phyloP scores from a whole-genome alignment of 768 basidiomycete genomes.

The Lentinula edodes region DNA sequence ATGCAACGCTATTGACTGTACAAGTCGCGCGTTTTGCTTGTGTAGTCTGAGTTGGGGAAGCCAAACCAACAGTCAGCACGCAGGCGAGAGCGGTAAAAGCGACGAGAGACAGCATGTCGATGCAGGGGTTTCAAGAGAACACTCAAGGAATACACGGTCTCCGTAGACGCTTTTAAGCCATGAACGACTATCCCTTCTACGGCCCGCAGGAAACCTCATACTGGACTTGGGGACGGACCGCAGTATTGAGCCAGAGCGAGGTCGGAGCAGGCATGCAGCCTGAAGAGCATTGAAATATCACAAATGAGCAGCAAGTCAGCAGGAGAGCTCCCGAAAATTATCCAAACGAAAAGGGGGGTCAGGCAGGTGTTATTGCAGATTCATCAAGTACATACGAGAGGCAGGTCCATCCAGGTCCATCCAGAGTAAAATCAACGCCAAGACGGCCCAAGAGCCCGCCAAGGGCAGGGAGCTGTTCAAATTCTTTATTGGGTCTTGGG shows the following conservation, averaged over 20 bases:
- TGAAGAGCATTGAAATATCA: not conserved
- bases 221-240: not conserved
- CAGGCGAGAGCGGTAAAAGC: not conserved
- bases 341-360: not conserved
- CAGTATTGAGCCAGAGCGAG: not conserved
- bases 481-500: no score
- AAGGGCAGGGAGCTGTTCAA: no score
- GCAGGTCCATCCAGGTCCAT: not conserved
- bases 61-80: not conserved
- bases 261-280: not conserved
- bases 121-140: not conserved
- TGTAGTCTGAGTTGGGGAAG: not conserved
- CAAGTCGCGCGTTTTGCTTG: slow-evolving; percentile 16
- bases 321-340: not conserved
- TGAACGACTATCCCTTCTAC: not conserved
- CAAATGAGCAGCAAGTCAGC: not conserved
- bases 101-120: not conserved
- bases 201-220: not conserved
- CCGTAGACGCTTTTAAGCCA: not conserved
- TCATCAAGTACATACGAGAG: not conserved
- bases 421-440: not conserved
- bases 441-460: not conserved
- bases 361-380: not conserved
- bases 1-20: slow-evolving; percentile 16
- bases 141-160: not conserved